Evolutionary conservation across 1,284 basidiomycete genomes (phyloP), one percentile per base, ranked within the genome.

Genomic region (Peniophora sp.): DNA sequence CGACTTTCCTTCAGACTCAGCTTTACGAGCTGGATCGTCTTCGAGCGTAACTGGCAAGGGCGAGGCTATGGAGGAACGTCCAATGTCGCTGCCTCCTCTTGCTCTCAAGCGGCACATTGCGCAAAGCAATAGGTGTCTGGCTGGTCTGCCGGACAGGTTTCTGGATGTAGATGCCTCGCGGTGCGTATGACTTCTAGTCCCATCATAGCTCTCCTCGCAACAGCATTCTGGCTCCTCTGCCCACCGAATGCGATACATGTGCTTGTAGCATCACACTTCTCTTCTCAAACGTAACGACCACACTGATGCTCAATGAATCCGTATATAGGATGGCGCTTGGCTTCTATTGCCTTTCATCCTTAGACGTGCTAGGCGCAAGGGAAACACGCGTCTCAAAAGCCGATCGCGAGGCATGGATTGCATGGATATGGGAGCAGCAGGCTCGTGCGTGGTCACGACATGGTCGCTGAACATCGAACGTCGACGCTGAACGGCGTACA

Each of bases 351-450:
- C 69, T 95, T 14, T 85, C 88, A 1, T 78, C 80, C 0, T 68
- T 95, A 24, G 92, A 93, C 61, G 68, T 95, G 15, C 72, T 91
- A 6, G 81, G 76, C 9, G 62, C 72, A 0, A 60, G 89, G 3
- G 62, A 76, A 10, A 65, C 68, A 5, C 76, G 77, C 53, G 74
- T 74, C 3, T 73, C 62, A 3, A 61, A 71, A 9, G 58, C 62
- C 5, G 81, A 89, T 51, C 76, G 79, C n/a, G 66, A 75, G 34
- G 65, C 62, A 3, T 94, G 89, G 88, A 72, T 70, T 50, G 74
- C 81, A 49, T 97, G 94, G 93, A 79, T 97, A 47, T 97, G 93
- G 89, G 76, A 75, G 14, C 83, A 94, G 63, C 88, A 94, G 59
- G 76, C 77, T 42, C 69, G 83, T 85, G 58, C 50, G 74, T 66